These are phyloP conservation scores for Colletotrichum lupini DNA, from an alignment of 2,329 filamentous ascomycete genomes.

Conservation along the genomic window DNA sequence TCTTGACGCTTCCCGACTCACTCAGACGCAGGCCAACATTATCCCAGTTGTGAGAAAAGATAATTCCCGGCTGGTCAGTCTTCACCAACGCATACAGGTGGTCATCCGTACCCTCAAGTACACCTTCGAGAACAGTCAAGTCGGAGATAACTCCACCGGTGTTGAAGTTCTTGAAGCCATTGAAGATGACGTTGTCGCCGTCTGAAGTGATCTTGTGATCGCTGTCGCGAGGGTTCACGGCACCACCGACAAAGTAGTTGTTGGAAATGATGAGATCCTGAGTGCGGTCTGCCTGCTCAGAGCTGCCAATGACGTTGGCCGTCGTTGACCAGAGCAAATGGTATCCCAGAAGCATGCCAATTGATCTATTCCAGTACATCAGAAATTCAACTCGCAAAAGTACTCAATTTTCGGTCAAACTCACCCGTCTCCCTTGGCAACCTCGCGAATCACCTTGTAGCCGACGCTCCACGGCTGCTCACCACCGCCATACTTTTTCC, in stretches of 20 bases:
- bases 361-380: slow-evolving; percentile 50
- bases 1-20: slow-evolving; percentile 72
- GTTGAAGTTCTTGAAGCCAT: slow-evolving; percentile 74
- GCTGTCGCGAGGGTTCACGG: slow-evolving; percentile 73
- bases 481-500: slow-evolving; percentile 54
- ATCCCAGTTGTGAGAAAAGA: slow-evolving; percentile 72
- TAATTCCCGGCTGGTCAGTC: slow-evolving; percentile 67
- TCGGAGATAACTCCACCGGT: slow-evolving; percentile 75
- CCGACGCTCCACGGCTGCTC: slow-evolving; percentile 59
- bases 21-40: slow-evolving; percentile 72
- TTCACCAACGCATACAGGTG: slow-evolving; percentile 73
- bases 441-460: slow-evolving; percentile 69
- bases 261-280: slow-evolving; percentile 69
- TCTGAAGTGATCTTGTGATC: slow-evolving; percentile 67
- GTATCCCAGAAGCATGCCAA: slow-evolving; percentile 75
- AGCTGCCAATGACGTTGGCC: slow-evolving; percentile 68
- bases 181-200: slow-evolving; percentile 67
- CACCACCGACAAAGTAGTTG: slow-evolving; percentile 74
- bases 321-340: slow-evolving; percentile 73
- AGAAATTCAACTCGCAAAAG: not conserved
- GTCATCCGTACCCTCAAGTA: slow-evolving; percentile 65
- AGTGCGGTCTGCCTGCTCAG: slow-evolving; percentile 67
- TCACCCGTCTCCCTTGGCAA: slow-evolving; percentile 72
- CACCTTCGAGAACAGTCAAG: slow-evolving; percentile 73
- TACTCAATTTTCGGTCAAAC: not conserved